These are phyloP conservation scores for Salvia sclarea DNA, from an alignment of 305 asterid species.

Conservation along the genomic window DNA sequence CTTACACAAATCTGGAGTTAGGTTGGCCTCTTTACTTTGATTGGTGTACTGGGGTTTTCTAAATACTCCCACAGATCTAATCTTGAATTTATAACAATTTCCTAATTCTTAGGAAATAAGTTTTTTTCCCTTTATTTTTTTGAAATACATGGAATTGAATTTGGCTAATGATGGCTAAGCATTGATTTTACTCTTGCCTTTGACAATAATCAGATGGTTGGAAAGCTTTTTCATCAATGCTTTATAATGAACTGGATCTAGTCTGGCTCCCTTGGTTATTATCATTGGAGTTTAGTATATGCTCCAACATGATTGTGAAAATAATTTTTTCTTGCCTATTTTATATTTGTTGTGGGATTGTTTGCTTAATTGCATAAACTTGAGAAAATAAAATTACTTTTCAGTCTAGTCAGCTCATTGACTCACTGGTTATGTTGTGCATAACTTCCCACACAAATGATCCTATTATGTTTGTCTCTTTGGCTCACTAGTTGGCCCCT, in stretches of 20 bases:
- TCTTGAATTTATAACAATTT: background rate
- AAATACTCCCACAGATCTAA: conserved; percentile 35
- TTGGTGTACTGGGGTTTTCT: conserved; percentile 48
- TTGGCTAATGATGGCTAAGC: conserved; percentile 21
- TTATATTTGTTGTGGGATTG: background rate
- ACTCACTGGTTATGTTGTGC: too few relatives aligned
- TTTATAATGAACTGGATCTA: conserved; percentile 34
- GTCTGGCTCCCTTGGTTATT: conserved; percentile 42
- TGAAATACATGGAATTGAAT: background rate
- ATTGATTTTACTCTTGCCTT: conserved; percentile 25
- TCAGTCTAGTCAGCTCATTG: background rate
- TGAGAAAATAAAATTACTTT: background rate
- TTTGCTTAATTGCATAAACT: background rate
- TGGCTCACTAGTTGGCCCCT: too few relatives aligned
- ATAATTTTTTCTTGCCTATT: background rate
- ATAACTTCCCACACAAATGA: background rate
- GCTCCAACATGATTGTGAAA: conserved; percentile 13
- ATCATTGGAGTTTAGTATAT: conserved; percentile 41
- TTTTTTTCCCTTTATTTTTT: background rate
- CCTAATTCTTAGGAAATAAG: background rate
- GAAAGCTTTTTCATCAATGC: conserved; percentile 24
- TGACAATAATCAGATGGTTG: background rate
- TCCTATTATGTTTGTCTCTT: background rate
- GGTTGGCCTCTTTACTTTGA: conserved; percentile 50
- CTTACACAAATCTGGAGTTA: conserved; percentile 43